Evolutionary conservation across 2,329 filamentous ascomycete species (phyloP), one percentile per base, ranked within the genome.

Genomic region (Berkeleyomyces basicola): DNA sequence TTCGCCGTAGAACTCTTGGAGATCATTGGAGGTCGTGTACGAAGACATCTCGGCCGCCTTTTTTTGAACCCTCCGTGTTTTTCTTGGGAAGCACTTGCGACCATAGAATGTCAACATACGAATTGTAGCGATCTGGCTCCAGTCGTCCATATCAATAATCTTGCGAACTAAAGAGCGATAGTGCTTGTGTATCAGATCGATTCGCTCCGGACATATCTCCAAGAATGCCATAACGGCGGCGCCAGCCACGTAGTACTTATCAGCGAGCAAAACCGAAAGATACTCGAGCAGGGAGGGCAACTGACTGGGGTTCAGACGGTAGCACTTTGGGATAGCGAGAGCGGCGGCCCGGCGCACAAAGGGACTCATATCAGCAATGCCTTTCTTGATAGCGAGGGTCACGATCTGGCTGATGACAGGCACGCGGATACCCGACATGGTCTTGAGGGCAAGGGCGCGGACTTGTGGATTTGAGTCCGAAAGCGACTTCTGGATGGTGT

Each of bases 341-440:
- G 93, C 93, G 14, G 93, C 93, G 0, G 92, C 90, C 71, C 93
- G 95, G 66, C 93, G 85, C 59, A 99, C 93, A 68, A 90, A 85
- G 0, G 93, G 88, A 69, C 90, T 96, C 88, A 99, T 95, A 72
- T 99, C 93, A 43, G 84, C 90, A 31, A 84, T 83, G 3, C 93
- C 93, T 70, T 93, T 90, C 73, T 96, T 96, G 75, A 99, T 96
- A 3, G 90, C 93, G 65, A 99, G 76, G 14, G 89, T 92, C 14
- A 99, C 92, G 67, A 99, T 97, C 75, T 97, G 93, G 69, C 89
- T 95, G 73, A 99, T 99, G 60, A 96, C 91, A 0, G 93, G 92
- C 0, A 99, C 92, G n/a, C 88, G 82, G 66, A 99, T 97, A 10
- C 90, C 90, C 0, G 91, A 95, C 92, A 99, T 99, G 67, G 93